A percentile compares a stretch with the other conserved stretches of the same genome.
Evolutionary conservation across 1,139 yeast genomes (phyloP).

Genomic region (Pichia norvegensis): DNA sequence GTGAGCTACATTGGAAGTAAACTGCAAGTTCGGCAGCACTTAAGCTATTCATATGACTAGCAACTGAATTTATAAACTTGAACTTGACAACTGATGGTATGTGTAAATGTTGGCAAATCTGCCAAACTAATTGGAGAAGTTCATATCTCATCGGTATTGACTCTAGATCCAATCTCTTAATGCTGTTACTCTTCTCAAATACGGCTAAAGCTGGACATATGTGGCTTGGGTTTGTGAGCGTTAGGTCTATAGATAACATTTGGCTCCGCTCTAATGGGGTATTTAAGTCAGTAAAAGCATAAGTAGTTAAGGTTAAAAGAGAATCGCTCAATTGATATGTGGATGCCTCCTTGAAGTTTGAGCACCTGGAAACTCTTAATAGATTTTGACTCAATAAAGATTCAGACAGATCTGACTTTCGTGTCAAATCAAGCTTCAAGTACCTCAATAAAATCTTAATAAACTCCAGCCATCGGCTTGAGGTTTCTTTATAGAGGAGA

Average conservation of each 20-base stretch:
- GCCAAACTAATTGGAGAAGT: constrained; percentile 5
- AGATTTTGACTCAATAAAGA: constrained; percentile 5
- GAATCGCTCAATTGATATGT: constrained; percentile 2
- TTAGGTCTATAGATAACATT: constrained; percentile 9
- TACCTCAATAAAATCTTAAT: constrained; percentile 2
- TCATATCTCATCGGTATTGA: constrained; percentile 6
- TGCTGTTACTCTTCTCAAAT: neutral
- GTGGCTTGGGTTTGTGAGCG: neutral
- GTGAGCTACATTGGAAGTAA: neutral
- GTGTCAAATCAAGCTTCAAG: constrained; percentile 8
- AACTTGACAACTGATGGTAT: neutral
- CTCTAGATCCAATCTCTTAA: constrained; percentile 8
- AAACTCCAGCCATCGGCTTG: constrained; percentile 14
- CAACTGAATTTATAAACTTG: constrained; percentile 1
- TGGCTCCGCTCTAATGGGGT: neutral
- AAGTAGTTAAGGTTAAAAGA: constrained; percentile 1
- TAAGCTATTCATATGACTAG: neutral
- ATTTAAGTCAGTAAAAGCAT: constrained; percentile 1
- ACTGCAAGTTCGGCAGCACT: constrained; percentile 5
- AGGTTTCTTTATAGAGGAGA: constrained; percentile 8
- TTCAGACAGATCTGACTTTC: neutral
- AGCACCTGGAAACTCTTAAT: neutral
- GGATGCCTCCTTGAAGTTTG: neutral
- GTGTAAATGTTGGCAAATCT: neutral
- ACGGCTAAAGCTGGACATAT: neutral